Base-by-base conservation (phyloP, 352 stramenopile genomes). In the Pythium utonaiense region DNA sequence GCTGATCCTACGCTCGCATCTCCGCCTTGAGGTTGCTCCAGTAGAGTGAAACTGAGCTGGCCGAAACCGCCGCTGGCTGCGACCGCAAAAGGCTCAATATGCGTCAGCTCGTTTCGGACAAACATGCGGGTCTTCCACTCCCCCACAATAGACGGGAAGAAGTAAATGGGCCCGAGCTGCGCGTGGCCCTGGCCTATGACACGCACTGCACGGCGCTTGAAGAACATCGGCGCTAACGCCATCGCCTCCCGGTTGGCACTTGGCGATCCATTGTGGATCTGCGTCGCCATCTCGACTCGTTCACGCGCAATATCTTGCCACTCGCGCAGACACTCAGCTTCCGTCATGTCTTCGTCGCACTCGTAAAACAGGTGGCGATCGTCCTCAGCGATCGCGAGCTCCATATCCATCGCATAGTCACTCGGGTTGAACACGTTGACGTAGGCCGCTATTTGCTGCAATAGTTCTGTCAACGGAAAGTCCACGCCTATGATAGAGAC, bases 101-200 rank as follows among this genome's bases (percentile, higher is more conserved):
- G 80, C 2, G 80, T 82, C n/a, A 90, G 69, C 38, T 78, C 62
- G 45, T 86, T 88, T 25, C 80, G 80, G 12, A 90, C 67, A 57
- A 74, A 90, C 4, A 88, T 34, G 25, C 28, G 66, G 0, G 65
- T 66, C 17, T 59, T 41, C 13, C 82, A 53, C 36, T 73, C 48
- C 22, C 71, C 60, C 6, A 72, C 67, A 53, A 57, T 60, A 9
- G 73, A 78, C 9, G 80, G 78, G 6, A 84, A 66, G 53, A 87
- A 90, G 53, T 83, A 86, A n/a, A 90, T 74, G 0, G 80, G 80
- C 13, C 80, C 80, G 50, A 89, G 67, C 10, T 74, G 51, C 1
- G 60, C 38, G 10, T 69, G 49, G 25, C 69, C 38, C 22, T 62
- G 70, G 28, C 55, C 45, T 1, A 24, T 27, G 4, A 86, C 70